These are phyloP conservation scores for Dactylellina sp. DNA, from an alignment of 2,329 filamentous ascomycete species.

Conservation along the genomic window DNA sequence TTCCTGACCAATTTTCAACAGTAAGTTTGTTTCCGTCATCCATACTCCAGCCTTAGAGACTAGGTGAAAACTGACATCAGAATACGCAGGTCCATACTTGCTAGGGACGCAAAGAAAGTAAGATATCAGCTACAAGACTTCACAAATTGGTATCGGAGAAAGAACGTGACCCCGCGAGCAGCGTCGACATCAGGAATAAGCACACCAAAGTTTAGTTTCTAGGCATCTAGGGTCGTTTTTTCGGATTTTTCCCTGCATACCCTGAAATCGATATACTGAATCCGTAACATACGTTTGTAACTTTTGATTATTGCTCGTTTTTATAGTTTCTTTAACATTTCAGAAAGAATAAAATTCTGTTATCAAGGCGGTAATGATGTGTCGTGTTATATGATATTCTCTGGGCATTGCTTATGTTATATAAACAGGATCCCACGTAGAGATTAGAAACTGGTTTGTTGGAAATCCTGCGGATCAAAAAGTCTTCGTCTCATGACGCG, in stretches of 20 bases:
- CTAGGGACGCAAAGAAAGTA: constrained; percentile 60
- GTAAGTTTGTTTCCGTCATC: constrained; percentile 55
- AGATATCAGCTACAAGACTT: constrained; percentile 81
- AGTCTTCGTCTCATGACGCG: not conserved
- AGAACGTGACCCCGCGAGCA: constrained; percentile 90
- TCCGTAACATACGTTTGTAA: not conserved
- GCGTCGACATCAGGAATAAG: constrained; percentile 51
- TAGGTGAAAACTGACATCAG: constrained; percentile 11
- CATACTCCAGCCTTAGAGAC: not conserved
- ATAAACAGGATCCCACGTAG: constrained; percentile 4
- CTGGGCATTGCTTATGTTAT: not conserved
- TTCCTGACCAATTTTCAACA: constrained; percentile 84
- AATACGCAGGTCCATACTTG: constrained; percentile 57
- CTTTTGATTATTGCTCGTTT: constrained; percentile 4
- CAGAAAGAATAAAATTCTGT: constrained; percentile 18
- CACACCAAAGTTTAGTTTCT: constrained; percentile 53
- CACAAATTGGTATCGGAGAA: constrained; percentile 89
- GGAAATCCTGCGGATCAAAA: not conserved
- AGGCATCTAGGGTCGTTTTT: constrained; percentile 1
- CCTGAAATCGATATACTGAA: constrained; percentile 8
- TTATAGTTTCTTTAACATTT: not conserved
- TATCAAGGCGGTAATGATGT: constrained; percentile 9
- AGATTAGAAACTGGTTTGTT: constrained; percentile 6
- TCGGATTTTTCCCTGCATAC: constrained; percentile 13
- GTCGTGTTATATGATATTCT: constrained; percentile 2